phyloP scores from a whole-genome alignment of 345 rosid genomes.

The Diplotaxis tenuifolia region DNA sequence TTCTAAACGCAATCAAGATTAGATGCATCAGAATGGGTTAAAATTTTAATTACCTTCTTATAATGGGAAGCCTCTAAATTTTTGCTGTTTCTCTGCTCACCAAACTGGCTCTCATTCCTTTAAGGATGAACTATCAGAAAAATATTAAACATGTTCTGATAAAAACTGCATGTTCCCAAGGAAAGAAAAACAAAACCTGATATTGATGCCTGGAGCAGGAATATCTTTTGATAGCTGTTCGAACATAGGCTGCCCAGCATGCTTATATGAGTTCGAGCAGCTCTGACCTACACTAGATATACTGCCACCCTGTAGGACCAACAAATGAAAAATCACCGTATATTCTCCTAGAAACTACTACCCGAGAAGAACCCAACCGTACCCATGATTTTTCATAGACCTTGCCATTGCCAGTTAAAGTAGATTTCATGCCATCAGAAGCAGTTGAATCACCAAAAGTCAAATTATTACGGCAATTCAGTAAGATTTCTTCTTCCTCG shows the following conservation, averaged over 20 bases:
- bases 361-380: constrained; percentile 26
- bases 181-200: constrained; percentile 47
- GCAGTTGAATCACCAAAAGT: constrained; percentile 62
- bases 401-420: constrained; percentile 36
- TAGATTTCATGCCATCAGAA: constrained; percentile 40
- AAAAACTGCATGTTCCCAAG: not conserved
- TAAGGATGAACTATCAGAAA: not conserved
- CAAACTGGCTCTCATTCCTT: constrained; percentile 27
- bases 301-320: constrained; percentile 54
- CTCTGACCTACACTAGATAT: constrained; percentile 39
- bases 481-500: constrained; percentile 51
- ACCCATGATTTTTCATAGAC: constrained; percentile 45
- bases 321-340: constrained; percentile 26
- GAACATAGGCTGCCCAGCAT: constrained; percentile 43
- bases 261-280: constrained; percentile 41
- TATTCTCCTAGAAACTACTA: constrained; percentile 22
- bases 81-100: constrained; percentile 30
- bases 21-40: not conserved
- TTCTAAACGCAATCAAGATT: constrained; percentile 14
- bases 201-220: constrained; percentile 43
- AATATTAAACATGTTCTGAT: not conserved
- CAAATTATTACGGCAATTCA: constrained; percentile 56
- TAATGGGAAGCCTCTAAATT: constrained; percentile 11
- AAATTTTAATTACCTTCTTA: constrained; percentile 17
- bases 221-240: constrained; percentile 43